A percentile compares a stretch with the other conserved stretches of the same genome.
Conservation (phyloP, 2,329 filamentous ascomycete genomes). For the Talaromyces rugulosus region DNA sequence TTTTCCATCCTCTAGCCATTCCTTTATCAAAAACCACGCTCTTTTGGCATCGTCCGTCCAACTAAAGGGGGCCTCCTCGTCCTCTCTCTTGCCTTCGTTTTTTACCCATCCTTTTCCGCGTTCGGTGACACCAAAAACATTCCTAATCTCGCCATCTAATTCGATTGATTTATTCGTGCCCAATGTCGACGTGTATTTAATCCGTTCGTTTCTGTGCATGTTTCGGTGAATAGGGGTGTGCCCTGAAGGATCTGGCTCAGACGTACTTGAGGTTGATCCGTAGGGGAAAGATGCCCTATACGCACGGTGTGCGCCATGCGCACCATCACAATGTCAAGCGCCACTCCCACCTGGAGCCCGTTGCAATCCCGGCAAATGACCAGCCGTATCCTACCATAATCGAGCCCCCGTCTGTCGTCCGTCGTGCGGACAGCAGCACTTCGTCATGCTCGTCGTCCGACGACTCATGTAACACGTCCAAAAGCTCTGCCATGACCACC, state of each 20-base stretch:
- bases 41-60: slow-evolving; percentile 1
- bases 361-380: slow-evolving; percentile 20
- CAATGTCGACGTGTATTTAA: not conserved
- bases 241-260: not conserved
- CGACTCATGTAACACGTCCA: slow-evolving; percentile 55
- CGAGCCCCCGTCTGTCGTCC: slow-evolving; percentile 23
- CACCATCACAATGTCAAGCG: slow-evolving; percentile 4
- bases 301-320: slow-evolving; percentile 17
- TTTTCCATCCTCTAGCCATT: slow-evolving; percentile 3
- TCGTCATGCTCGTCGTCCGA: slow-evolving; percentile 18
- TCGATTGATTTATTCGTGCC: not conserved
- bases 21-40: slow-evolving; percentile 5
- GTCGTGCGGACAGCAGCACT: slow-evolving; percentile 17
- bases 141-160: not conserved
- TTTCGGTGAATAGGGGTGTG: not conserved
- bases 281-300: slow-evolving; percentile 20
- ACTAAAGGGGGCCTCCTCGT: not conserved
- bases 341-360: slow-evolving; percentile 19
- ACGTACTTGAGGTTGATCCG: not conserved
- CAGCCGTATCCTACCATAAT: slow-evolving; percentile 20
- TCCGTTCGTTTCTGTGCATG: not conserved
- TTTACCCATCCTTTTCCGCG: not conserved
- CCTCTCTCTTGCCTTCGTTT: not conserved
- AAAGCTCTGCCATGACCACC: slow-evolving; percentile 49
- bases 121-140: not conserved